These are phyloP conservation scores for Penicillium robsamsonii DNA, from an alignment of 495 filamentous ascomycete genomes.

Conservation along the genomic window DNA sequence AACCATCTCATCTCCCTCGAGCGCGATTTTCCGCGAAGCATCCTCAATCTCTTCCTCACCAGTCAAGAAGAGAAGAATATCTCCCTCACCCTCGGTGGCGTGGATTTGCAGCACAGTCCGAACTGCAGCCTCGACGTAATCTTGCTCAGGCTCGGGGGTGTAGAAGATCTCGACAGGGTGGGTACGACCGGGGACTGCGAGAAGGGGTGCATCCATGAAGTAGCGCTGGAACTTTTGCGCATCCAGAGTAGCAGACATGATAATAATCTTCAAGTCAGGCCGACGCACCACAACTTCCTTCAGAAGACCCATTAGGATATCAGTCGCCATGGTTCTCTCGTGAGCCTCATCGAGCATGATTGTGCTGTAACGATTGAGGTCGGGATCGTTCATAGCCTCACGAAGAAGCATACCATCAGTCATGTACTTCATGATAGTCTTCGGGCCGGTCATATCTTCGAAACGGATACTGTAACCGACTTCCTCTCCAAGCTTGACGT, in stretches of 20 bases:
- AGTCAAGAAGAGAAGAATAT: slow-evolving; percentile 94
- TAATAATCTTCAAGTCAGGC: slow-evolving; percentile 89
- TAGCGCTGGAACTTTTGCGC: slow-evolving; percentile 98
- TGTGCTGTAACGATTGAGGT: slow-evolving; percentile 87
- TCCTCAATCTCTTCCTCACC: slow-evolving; percentile 99
- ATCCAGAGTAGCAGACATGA: slow-evolving; percentile 98
- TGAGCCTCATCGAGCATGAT: slow-evolving; percentile 99
- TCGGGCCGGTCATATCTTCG: slow-evolving; percentile 87
- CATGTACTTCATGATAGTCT: slow-evolving; percentile 98
- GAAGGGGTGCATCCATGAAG: slow-evolving; percentile 88
- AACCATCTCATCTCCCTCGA: slow-evolving; percentile 88
- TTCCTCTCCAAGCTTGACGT: slow-evolving; percentile 89
- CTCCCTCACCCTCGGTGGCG: slow-evolving; percentile 85
- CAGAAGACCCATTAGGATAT: slow-evolving; percentile 92
- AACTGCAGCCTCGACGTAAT: slow-evolving; percentile 94
- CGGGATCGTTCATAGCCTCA: slow-evolving; percentile 96
- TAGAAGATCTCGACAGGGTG: slow-evolving; percentile 99
- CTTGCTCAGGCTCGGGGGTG: slow-evolving; percentile 91
- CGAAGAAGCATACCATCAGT: slow-evolving; percentile 98
- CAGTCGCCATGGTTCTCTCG: slow-evolving; percentile 91
- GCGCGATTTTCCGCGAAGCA: slow-evolving; percentile 81
- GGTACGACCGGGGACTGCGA: slow-evolving; percentile 93
- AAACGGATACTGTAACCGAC: slow-evolving; percentile 99
- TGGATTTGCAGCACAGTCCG: slow-evolving; percentile 96
- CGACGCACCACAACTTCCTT: slow-evolving; percentile 79